phyloP scores from a whole-genome alignment of 345 rosid species.

The Acer saccharum region DNA sequence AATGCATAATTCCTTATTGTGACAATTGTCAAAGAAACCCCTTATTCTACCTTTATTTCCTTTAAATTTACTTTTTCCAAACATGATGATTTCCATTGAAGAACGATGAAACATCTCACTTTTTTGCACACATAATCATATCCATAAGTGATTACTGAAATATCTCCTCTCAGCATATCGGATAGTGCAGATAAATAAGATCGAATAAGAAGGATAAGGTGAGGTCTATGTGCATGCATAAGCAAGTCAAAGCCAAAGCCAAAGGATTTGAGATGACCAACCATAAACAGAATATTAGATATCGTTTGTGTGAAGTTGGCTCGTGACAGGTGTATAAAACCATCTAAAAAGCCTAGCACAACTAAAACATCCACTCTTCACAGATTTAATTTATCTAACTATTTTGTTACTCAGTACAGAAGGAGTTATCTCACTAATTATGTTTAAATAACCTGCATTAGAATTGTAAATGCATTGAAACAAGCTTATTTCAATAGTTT shows the following conservation, averaged over 20 bases:
- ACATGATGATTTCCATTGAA: not conserved
- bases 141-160: not conserved
- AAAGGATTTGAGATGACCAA: not conserved
- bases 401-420: not conserved
- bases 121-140: not conserved
- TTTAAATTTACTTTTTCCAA: not conserved
- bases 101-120: not conserved
- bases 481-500: not conserved
- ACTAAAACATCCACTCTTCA: slow-evolving; percentile 1
- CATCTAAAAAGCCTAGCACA: not conserved
- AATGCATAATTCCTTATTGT: not conserved
- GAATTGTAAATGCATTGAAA: not conserved
- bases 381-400: not conserved
- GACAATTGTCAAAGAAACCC: not conserved
- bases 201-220: not conserved
- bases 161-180: not conserved
- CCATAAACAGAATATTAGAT: not conserved
- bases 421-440: not conserved
- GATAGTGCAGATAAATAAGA: not conserved
- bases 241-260: not conserved
- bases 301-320: not conserved
- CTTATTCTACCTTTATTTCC: not conserved
- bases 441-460: not conserved
- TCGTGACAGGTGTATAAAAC: not conserved
- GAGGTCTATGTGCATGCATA: not conserved